A percentile compares a stretch with the other conserved stretches of the same genome.
Conservation (phyloP, 768 basidiomycete species). For the Suillus subalutaceus region DNA sequence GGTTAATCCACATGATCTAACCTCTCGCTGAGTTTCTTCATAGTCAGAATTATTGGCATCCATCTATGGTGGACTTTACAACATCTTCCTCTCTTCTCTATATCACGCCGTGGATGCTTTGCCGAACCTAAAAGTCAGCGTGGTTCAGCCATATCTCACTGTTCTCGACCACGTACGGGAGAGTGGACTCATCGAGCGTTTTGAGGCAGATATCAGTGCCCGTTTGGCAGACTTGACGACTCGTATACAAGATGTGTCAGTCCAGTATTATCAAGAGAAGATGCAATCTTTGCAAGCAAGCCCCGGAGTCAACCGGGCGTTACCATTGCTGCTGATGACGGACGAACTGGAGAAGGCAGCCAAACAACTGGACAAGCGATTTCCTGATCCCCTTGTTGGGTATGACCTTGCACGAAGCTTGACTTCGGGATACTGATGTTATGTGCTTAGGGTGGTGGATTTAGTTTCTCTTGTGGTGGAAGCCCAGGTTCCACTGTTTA, state of each 20-base stretch:
- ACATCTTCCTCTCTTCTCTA: slow-evolving; percentile 80
- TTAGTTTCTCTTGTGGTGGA: slow-evolving; percentile 77
- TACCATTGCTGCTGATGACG: slow-evolving; percentile 82
- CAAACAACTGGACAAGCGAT: slow-evolving; percentile 84
- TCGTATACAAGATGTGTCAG: slow-evolving; percentile 60
- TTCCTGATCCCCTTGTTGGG: slow-evolving; percentile 82
- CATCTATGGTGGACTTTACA: slow-evolving; percentile 77
- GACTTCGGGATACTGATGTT: slow-evolving; percentile 5
- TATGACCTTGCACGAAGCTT: slow-evolving; percentile 37
- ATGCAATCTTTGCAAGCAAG: slow-evolving; percentile 63
- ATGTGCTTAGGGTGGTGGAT: slow-evolving; percentile 62
- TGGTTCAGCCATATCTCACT: slow-evolving; percentile 62
- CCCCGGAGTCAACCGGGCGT: slow-evolving; percentile 79
- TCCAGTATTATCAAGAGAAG: slow-evolving; percentile 63
- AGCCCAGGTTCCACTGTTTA: slow-evolving; percentile 62
- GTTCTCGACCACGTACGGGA: slow-evolving; percentile 74
- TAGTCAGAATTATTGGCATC: slow-evolving; percentile 71
- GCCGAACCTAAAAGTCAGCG: slow-evolving; percentile 72
- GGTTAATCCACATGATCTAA: slow-evolving; percentile 10
- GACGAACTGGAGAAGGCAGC: slow-evolving; percentile 88
- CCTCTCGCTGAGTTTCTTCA: slow-evolving; percentile 7
- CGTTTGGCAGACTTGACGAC: slow-evolving; percentile 71
- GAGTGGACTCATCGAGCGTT: slow-evolving; percentile 70
- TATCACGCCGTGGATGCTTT: slow-evolving; percentile 84
- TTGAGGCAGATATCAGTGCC: slow-evolving; percentile 71